These are phyloP conservation scores for Moringa oleifera DNA, from an alignment of 345 rosid species.

Conservation along the genomic window DNA sequence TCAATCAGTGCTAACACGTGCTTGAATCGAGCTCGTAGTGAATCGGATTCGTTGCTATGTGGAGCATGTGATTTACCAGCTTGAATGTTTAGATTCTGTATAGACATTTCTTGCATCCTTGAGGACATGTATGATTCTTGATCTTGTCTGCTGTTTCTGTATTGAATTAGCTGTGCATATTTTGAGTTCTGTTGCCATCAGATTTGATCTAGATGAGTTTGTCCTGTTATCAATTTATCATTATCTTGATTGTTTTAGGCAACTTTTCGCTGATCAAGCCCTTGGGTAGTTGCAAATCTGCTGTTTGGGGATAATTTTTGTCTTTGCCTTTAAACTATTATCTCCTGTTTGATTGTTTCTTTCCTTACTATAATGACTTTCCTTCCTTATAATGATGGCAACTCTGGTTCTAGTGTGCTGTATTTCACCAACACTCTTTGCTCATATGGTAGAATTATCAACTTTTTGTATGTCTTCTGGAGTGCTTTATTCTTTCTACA, in stretches of 20 bases:
- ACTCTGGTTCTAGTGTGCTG: no score
- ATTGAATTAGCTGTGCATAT: background rate
- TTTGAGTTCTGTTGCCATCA: background rate
- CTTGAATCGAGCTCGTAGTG: background rate
- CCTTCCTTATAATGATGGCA: background rate
- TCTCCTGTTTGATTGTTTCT: background rate
- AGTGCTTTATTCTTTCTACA: background rate
- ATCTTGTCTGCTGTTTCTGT: background rate
- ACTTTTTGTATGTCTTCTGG: background rate
- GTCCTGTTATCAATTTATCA: background rate
- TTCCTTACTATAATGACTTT: background rate
- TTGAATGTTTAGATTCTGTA: background rate
- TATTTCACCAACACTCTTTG: no score
- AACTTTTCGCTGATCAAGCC: background rate
- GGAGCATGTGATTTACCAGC: background rate
- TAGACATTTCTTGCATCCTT: background rate
- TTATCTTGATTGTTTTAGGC: background rate
- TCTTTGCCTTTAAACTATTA: background rate
- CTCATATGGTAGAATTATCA: constrained; percentile 3
- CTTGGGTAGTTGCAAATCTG: background rate
- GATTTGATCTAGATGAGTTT: background rate
- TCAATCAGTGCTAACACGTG: background rate
- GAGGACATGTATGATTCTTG: background rate
- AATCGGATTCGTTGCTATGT: background rate
- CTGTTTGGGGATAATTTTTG: background rate